phyloP scores from a whole-genome alignment of 768 basidiomycete genomes.

The Sutorius australiensis region DNA sequence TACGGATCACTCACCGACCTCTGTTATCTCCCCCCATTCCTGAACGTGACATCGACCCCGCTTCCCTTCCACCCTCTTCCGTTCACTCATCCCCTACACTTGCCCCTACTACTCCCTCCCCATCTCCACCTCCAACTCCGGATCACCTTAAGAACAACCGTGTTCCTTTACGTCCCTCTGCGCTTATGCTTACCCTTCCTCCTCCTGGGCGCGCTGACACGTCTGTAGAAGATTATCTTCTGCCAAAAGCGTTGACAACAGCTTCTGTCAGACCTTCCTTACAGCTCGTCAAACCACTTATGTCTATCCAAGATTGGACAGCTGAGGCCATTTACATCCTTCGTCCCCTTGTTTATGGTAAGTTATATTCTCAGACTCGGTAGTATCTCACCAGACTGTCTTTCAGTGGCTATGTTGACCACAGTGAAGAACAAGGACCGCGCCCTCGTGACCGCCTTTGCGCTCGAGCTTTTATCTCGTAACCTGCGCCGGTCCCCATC shows the following conservation, averaged over 20 bases:
- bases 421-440: conserved; percentile 37
- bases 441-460: conserved; percentile 61
- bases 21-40: conserved; percentile 76
- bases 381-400: conserved; percentile 1
- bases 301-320: conserved; percentile 68
- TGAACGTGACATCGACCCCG: conserved; percentile 83
- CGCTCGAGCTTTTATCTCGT: conserved; percentile 71
- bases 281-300: conserved; percentile 58
- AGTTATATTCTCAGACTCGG: conserved; percentile 19
- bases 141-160: conserved; percentile 82
- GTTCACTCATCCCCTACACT: conserved; percentile 57
- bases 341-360: conserved; percentile 77
- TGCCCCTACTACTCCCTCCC: conserved; percentile 52
- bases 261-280: conserved; percentile 68
- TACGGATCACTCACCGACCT: conserved; percentile 75
- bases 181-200: conserved; percentile 49
- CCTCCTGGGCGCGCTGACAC: conserved; percentile 49
- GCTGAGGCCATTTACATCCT: conserved; percentile 69
- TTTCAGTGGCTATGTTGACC: conserved; percentile 24
- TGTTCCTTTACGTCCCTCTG: conserved; percentile 59
- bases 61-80: conserved; percentile 53
- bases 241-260: conserved; percentile 76
- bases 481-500: conserved; percentile 67
- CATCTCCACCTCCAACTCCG: conserved; percentile 60
- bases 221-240: conserved; percentile 73